Conservation (phyloP, 257 asterid genomes). For the Solanum pennellii region DNA sequence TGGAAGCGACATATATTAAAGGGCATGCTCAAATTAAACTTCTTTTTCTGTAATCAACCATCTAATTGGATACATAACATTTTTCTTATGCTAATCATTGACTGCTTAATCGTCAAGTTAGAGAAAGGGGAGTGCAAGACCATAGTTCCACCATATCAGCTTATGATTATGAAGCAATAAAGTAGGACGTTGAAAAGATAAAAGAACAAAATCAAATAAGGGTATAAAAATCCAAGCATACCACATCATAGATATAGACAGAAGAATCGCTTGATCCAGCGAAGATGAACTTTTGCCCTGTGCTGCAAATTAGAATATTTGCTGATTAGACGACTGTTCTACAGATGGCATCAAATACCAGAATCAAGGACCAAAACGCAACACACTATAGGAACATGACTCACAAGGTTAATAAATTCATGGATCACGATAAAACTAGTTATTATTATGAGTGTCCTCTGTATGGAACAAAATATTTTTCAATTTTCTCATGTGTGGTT, state of each 20-base stretch:
- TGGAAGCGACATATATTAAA: not conserved
- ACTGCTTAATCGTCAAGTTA: not conserved
- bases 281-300: conserved; percentile 84
- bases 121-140: not conserved
- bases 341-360: not conserved
- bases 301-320: conserved; percentile 40
- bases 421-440: not conserved
- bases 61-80: not conserved
- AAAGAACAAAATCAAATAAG: not conserved
- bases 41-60: not conserved
- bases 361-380: not conserved
- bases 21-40: not conserved
- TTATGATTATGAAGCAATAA: not conserved
- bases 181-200: not conserved
- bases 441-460: not conserved
- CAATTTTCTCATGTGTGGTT: not conserved
- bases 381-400: not conserved
- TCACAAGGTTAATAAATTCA: not conserved
- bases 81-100: not conserved
- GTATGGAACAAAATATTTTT: no score
- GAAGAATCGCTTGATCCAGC: conserved; percentile 79
- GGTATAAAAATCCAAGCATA: conserved; percentile 12
- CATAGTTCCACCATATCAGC: not conserved
- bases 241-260: conserved; percentile 76
- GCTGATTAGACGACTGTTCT: not conserved